Base-by-base conservation (phyloP, 176 grass and related monocot species). In the Panicum miliaceum region DNA sequence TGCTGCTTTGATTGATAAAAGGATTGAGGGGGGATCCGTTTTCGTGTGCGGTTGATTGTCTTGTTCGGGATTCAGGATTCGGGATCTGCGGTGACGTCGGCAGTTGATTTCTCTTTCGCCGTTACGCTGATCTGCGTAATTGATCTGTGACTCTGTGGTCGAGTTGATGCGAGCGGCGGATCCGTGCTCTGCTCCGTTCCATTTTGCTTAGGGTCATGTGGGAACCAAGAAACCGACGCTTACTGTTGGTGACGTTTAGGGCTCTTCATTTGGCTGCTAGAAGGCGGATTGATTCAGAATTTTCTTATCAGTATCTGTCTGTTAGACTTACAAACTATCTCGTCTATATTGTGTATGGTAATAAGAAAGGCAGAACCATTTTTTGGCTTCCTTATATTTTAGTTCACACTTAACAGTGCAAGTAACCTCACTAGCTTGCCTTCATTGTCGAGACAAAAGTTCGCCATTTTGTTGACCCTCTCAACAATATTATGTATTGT, bases 81-180 rank as follows among this genome's bases (percentile, higher is more conserved):
- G 75, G 73, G 87, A 92, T 92, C 76, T 59, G 48, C 29, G 60
- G 8, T 23, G 75, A 22, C 4, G 59, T 7, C 22, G 60, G 69
- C 40, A 26, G n/a, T 72, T 48, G 80, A 45, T 78, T 71, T 52
- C 45, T n/a, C 42, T 11, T 40, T 58, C 22, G 47, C 4, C 19
- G 52, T 32, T 13, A 11, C 32, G n/a, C 43, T 78, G 73, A 72
- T 77, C 73, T 54, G 23, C 45, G 50, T 20, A 20, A 50, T 70
- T 34, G 32, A 7, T 36, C 50, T 73, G 67, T 35, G 51, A 16
- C 51, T 80, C 32, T 58, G 41, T 27, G 10, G 4, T 9, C 20
- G 41, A 29, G 76, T 80, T 73, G 7, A n/a, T 8, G 1, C 10
- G 38, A 32, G 78, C 57, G 38, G 64, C 81, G 80, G 85, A 91